Evolutionary conservation across 1,284 basidiomycete genomes (phyloP).

Genomic region (Laetiporus sulphureus): DNA sequence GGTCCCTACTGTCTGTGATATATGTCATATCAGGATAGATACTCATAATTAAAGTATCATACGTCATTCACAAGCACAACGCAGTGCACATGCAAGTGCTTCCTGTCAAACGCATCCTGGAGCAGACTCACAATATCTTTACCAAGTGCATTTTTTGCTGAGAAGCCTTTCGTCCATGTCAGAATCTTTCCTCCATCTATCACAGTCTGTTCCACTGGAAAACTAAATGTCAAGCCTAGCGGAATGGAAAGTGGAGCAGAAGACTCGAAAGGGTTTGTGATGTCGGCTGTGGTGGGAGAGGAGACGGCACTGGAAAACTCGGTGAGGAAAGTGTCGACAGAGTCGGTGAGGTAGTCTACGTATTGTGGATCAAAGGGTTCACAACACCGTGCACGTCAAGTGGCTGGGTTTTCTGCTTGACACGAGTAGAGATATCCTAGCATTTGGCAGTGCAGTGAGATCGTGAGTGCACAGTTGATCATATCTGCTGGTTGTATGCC

Average conservation of each 20-base stretch:
- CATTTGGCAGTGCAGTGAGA: too few species aligned
- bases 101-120: conserved; percentile 90
- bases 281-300: conserved; percentile 27
- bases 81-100: conserved; percentile 91
- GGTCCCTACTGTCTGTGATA: conserved; percentile 82
- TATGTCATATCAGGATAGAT: not conserved
- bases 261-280: conserved; percentile 17
- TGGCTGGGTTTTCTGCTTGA: too few species aligned
- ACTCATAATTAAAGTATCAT: conserved; percentile 29
- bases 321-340: conserved; percentile 92
- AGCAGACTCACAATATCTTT: conserved; percentile 89
- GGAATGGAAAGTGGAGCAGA: conserved; percentile 38
- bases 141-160: conserved; percentile 86
- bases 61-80: conserved; percentile 96
- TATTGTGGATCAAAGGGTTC: too few species aligned
- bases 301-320: conserved; percentile 29
- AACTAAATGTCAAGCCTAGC: conserved; percentile 92
- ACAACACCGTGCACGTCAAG: too few species aligned
- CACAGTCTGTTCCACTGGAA: conserved; percentile 96
- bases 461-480: too few species aligned
- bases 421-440: too few species aligned
- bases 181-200: conserved; percentile 85
- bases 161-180: conserved; percentile 95
- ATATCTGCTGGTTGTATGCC: too few species aligned
- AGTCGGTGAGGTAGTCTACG: conserved; percentile 92